A percentile compares a stretch with the other conserved stretches of the same genome.
Conservation (phyloP, 2,329 filamentous ascomycete species). For the Ceratocystis diversiconidia region DNA sequence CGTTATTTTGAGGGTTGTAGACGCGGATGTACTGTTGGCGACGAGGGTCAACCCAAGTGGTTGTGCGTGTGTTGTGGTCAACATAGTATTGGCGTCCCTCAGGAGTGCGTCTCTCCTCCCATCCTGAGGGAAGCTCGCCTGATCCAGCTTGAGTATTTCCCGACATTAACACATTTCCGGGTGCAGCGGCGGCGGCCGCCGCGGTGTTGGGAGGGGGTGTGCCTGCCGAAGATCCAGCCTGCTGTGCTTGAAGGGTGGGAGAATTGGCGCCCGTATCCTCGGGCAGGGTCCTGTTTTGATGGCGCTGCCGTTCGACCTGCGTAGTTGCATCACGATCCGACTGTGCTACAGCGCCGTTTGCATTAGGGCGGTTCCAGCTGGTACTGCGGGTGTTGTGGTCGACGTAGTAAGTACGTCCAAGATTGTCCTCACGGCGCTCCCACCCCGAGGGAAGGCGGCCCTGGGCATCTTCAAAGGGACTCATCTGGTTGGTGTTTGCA, state of each 20-base stretch:
- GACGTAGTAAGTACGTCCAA: slow-evolving; percentile 93
- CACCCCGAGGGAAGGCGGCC: slow-evolving; percentile 83
- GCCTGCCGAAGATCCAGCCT: slow-evolving; percentile 27
- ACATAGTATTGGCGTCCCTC: slow-evolving; percentile 95
- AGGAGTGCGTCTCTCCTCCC: slow-evolving; percentile 92
- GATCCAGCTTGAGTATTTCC: slow-evolving; percentile 84
- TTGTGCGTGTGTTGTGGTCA: slow-evolving; percentile 94
- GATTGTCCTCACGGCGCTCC: slow-evolving; percentile 89
- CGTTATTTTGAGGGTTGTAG: slow-evolving; percentile 78
- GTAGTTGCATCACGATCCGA: slow-evolving; percentile 73
- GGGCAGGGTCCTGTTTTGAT: slow-evolving; percentile 89
- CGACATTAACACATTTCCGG: slow-evolving; percentile 76
- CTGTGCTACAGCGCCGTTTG: slow-evolving; percentile 61
- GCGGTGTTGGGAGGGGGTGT: slow-evolving; percentile 22
- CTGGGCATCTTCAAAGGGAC: slow-evolving; percentile 92
- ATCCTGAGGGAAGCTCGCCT: slow-evolving; percentile 85
- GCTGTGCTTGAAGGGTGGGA: slow-evolving; percentile 53
- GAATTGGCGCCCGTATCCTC: slow-evolving; percentile 94
- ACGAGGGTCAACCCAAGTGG: slow-evolving; percentile 94
- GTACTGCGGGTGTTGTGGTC: slow-evolving; percentile 95
- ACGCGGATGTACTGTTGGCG: slow-evolving; percentile 97
- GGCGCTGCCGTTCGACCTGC: slow-evolving; percentile 79
- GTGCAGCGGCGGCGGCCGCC: slow-evolving; percentile 34
- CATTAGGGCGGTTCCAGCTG: slow-evolving; percentile 84
- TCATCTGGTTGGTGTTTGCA: slow-evolving; percentile 36